Base-by-base conservation (phyloP, 2,329 filamentous ascomycete genomes). In the Talaromyces sp. region DNA sequence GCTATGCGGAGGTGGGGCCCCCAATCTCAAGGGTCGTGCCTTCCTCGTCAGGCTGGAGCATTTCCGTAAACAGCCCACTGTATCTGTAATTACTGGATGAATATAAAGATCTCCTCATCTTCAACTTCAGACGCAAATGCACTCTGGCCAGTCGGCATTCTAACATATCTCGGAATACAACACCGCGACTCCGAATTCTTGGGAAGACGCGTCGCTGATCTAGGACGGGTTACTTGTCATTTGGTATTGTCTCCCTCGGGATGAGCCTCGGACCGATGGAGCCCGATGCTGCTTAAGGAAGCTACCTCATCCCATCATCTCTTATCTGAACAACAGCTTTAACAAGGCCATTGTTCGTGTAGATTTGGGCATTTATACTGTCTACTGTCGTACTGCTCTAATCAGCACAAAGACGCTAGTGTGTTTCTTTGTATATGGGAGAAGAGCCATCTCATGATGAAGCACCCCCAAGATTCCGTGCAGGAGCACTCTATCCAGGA, bases 401-500 rank as follows among this genome's bases (percentile, higher is more conserved):
- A 17, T n/a, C 15, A 9, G 15, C 25, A 31, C 49, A 31, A 10
- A 10, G n/a, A 27, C 15, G n/a, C 11, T 31, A 8, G 6, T 17
- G 11, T 3, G 1, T 50, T 31, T 17, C n/a, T 33, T 3, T 22
- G 5, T 11, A 22, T 37, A 3, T 22, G 25, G 52, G 9, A 13
- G 37, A 54, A 56, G n/a, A 37, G 19, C 19, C 19, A 9, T 13
- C 19, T 15, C 1, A 27, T 22, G 25, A 66, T 63, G 64, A 64
- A 73, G 60, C 75, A 79, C 62, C 73, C 74, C 10, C 85, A 87
- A 75, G 80, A 85, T 69, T 66, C 71, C n/a, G 79, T 83, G n/a
- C 81, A 85, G 69, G 67, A 73, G 3, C 71, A 74, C 67, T 93
- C 91, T 62, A 84, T 95, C 58, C 75, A 79, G n/a, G 80, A 90